These are phyloP conservation scores for Ophiocordyceps sinensis DNA, from an alignment of 2,329 filamentous ascomycete genomes.

Conservation along the genomic window DNA sequence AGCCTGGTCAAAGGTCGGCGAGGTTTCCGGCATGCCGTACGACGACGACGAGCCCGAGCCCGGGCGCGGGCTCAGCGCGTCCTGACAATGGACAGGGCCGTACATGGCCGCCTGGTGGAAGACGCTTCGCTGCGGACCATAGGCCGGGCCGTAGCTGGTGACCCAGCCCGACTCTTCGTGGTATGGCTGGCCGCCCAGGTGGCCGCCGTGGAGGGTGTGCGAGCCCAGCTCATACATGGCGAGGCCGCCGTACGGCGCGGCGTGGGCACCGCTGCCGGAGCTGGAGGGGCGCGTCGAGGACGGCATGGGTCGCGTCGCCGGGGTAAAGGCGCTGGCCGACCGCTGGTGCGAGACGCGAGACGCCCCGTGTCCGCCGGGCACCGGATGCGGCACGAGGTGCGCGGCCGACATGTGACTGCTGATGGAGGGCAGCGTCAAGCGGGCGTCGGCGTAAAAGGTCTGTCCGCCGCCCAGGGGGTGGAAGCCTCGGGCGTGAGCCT, in stretches of 20 bases:
- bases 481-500: neutral
- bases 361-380: neutral
- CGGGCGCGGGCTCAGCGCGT: conserved; percentile 2
- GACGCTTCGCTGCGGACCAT: neutral
- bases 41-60: neutral
- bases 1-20: neutral
- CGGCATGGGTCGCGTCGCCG: conserved; percentile 3
- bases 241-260: neutral
- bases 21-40: neutral
- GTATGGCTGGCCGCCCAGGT: neutral
- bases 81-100: neutral
- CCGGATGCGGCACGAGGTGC: neutral
- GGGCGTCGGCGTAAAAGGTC: conserved; percentile 1
- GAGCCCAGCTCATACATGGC: conserved; percentile 2
- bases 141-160: conserved; percentile 1
- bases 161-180: neutral
- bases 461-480: neutral
- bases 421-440: conserved; percentile 11
- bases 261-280: conserved; percentile 4
- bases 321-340: conserved; percentile 9
- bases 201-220: neutral
- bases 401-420: conserved; percentile 6
- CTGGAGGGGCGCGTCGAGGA: conserved; percentile 7
- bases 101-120: conserved; percentile 1
- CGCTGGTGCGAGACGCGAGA: conserved; percentile 9